Conservation (phyloP, 2,329 filamentous ascomycete species). For the Nemania sp. region DNA sequence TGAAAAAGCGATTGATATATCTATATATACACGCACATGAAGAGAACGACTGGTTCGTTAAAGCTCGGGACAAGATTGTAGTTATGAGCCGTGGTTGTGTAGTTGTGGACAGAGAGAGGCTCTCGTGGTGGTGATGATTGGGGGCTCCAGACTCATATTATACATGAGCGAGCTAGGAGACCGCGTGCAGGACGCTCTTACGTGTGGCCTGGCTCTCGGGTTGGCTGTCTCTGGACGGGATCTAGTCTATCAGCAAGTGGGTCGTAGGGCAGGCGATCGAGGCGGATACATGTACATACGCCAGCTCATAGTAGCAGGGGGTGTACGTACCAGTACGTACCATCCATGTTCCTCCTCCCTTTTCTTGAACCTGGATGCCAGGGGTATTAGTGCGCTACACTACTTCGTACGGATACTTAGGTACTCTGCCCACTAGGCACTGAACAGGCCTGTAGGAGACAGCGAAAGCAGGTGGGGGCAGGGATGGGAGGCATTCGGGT, state of each 20-base stretch:
- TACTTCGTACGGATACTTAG: neutral
- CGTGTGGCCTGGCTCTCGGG: conserved; percentile 16
- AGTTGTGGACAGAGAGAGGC: conserved; percentile 22
- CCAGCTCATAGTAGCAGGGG: conserved; percentile 24
- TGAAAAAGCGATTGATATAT: conserved; percentile 4
- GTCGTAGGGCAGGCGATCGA: conserved; percentile 27
- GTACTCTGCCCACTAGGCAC: neutral
- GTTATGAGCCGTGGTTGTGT: conserved; percentile 6
- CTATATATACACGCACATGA: conserved; percentile 6
- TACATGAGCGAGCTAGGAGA: conserved; percentile 24
- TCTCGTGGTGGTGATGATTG: conserved; percentile 20
- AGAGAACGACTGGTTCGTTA: conserved; percentile 13
- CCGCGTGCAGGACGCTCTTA: conserved; percentile 18
- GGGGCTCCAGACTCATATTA: conserved; percentile 29
- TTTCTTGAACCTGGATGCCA: conserved; percentile 1
- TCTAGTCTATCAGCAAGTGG: conserved; percentile 24
- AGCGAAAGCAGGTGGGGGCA: conserved; percentile 18
- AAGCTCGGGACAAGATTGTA: conserved; percentile 8
- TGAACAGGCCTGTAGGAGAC: conserved; percentile 6
- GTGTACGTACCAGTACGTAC: conserved; percentile 21
- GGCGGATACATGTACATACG: conserved; percentile 23
- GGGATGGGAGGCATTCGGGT: conserved; percentile 16
- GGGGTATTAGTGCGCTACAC: neutral
- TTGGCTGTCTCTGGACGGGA: conserved; percentile 24
- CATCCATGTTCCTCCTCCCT: conserved; percentile 10